Conservation (phyloP, 2,329 filamentous ascomycete species). For the Colletotrichum theobromicola region DNA sequence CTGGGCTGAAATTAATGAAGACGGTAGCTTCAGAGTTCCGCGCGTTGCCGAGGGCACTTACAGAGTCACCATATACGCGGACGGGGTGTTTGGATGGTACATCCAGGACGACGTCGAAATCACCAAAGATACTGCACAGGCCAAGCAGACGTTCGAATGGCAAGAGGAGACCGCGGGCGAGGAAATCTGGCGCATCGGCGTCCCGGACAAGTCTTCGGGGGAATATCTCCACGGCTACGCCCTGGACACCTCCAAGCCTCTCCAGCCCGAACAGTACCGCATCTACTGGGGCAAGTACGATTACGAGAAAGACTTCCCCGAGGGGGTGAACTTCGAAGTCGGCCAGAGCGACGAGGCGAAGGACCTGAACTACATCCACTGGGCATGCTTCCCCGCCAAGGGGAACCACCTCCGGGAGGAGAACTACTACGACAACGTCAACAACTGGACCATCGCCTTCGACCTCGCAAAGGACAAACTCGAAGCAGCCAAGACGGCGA, state of each 20-base stretch:
- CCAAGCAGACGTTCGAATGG: constrained; percentile 49
- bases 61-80: constrained; percentile 66
- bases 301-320: constrained; percentile 62
- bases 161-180: constrained; percentile 57
- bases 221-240: constrained; percentile 65
- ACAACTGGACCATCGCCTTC: constrained; percentile 66
- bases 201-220: constrained; percentile 64
- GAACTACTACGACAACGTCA: constrained; percentile 51
- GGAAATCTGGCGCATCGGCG: constrained; percentile 68
- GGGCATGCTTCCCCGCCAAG: constrained; percentile 66
- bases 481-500: constrained; percentile 54
- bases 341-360: constrained; percentile 52
- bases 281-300: constrained; percentile 68
- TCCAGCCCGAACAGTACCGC: constrained; percentile 61
- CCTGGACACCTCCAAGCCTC: constrained; percentile 50
- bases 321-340: constrained; percentile 62
- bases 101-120: constrained; percentile 55
- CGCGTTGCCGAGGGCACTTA: constrained; percentile 63
- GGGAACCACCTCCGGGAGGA: constrained; percentile 51
- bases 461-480: constrained; percentile 48
- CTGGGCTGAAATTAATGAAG: constrained; percentile 57
- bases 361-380: constrained; percentile 70
- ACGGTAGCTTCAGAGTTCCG: constrained; percentile 56
- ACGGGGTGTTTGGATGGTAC: constrained; percentile 65
- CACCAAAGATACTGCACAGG: constrained; percentile 40